A percentile compares a stretch with the other conserved stretches of the same genome.
Evolutionary conservation across 2,329 filamentous ascomycete genomes (phyloP).

Genomic region (Balansia obtecta): DNA sequence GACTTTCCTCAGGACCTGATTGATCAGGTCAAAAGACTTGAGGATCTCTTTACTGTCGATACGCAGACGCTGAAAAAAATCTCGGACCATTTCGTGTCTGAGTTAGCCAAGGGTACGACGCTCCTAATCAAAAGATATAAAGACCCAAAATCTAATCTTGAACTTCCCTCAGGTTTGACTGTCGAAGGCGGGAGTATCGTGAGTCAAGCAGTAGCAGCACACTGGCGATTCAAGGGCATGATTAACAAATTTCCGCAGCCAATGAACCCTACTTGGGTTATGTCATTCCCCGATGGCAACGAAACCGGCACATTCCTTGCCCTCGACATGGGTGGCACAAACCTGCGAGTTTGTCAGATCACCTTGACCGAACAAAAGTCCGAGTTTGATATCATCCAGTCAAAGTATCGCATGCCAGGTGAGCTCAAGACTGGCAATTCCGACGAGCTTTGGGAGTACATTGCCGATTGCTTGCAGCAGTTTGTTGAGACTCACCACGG

Average conservation of each 20-base stretch:
- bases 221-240: neutral
- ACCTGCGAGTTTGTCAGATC: slow-evolving; percentile 88
- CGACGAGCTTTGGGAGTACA: slow-evolving; percentile 89
- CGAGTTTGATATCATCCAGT: slow-evolving; percentile 89
- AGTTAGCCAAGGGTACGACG: slow-evolving; percentile 68
- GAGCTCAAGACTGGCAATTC: slow-evolving; percentile 76
- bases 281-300: slow-evolving; percentile 74
- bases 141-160: neutral
- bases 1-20: slow-evolving; percentile 81
- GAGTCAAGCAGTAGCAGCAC: slow-evolving; percentile 25
- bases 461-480: slow-evolving; percentile 82
- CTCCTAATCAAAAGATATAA: too few species aligned
- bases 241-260: slow-evolving; percentile 43
- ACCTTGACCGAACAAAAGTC: slow-evolving; percentile 77
- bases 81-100: slow-evolving; percentile 75
- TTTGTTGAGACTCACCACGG: slow-evolving; percentile 81
- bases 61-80: slow-evolving; percentile 76
- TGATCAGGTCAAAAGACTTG: slow-evolving; percentile 67
- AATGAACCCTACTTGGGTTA: slow-evolving; percentile 97
- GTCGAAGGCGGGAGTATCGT: slow-evolving; percentile 90
- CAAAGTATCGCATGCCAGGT: slow-evolving; percentile 89
- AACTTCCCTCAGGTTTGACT: slow-evolving; percentile 48
- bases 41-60: slow-evolving; percentile 72
- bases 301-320: slow-evolving; percentile 83
- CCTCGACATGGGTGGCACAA: slow-evolving; percentile 93